Base-by-base conservation (phyloP, 345 rosid genomes). In the Aegle marmelos region DNA sequence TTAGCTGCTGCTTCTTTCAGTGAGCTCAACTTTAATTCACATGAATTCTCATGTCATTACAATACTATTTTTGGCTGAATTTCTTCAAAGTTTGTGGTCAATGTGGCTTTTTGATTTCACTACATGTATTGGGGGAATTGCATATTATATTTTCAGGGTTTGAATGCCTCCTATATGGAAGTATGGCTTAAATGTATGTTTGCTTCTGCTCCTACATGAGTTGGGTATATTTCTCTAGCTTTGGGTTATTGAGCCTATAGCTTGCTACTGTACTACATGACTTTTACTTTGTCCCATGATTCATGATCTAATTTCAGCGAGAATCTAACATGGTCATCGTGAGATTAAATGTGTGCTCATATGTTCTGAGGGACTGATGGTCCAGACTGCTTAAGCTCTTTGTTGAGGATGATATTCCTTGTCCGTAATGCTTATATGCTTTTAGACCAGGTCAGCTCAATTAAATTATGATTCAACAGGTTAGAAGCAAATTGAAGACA, bases 371-470 rank as follows among this genome's bases (percentile, higher is more conserved):
- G 36, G 34, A 33, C 41, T 60, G 58, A 53, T 41, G 58, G 19
- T 68, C 48, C 36, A 65, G n/a, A 75, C 31, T 31, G n/a, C 33
- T 8, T n/a, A 57, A 79, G 48, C 56, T 48, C 56, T 64, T 67
- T 24, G 50, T 67, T 28, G 31, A 66, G 60, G 73, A 53, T 74
- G 73, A 62, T 61, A 9, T 30, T 28, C 71, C 48, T 83, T 37
- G 63, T 39, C 30, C 72, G 53, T 60, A 22, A 37, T 45, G 25
- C 59, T 30, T 56, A 60, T 30, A 66, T 73, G 82, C 57, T 72
- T 82, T 24, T 39, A 84, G 60, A 74, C 57, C 76, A 75, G 83
- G 81, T 75, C 53, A 50, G 58, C 74, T 75, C 56, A 65, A 79
- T 75, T 58, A n/a, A 78, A 66, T 72, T 61, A 73, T 81, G 81